Conservation (phyloP, 768 basidiomycete species). For the Tremella fuciformis region DNA sequence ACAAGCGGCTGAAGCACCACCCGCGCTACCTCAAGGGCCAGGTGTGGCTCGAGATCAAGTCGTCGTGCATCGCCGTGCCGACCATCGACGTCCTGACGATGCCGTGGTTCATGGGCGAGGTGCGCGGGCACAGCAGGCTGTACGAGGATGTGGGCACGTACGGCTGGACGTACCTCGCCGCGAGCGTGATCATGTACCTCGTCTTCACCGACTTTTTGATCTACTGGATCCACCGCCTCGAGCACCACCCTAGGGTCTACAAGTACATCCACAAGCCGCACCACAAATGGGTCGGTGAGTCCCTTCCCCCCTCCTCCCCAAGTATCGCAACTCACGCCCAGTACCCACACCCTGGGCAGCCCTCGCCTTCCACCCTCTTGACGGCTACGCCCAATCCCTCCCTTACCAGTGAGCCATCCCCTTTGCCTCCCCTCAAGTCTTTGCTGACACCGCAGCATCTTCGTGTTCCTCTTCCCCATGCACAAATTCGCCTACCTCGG, state of each 20-base stretch:
- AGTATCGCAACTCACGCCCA: constrained; percentile 44
- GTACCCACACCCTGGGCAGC: constrained; percentile 97
- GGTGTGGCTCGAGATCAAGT: constrained; percentile 66
- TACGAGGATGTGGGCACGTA: constrained; percentile 78
- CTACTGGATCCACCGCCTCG: constrained; percentile 92
- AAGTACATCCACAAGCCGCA: constrained; percentile 94
- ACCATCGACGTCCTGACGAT: constrained; percentile 76
- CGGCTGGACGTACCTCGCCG: constrained; percentile 55
- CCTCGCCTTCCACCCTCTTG: constrained; percentile 94
- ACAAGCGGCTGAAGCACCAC: constrained; percentile 90
- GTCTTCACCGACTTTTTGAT: constrained; percentile 87
- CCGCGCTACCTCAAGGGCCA: constrained; percentile 91
- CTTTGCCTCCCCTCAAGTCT: neutral
- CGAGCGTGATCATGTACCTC: constrained; percentile 57
- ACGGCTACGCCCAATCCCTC: constrained; percentile 88
- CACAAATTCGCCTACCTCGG: constrained; percentile 79
- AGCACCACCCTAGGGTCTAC: constrained; percentile 82
- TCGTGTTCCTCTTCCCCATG: constrained; percentile 83
- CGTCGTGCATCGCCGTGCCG: constrained; percentile 74
- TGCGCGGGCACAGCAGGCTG: constrained; percentile 73
- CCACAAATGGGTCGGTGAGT: constrained; percentile 94
- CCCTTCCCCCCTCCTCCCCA: neutral
- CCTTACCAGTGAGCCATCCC: constrained; percentile 68
- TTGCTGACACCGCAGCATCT: constrained; percentile 54
- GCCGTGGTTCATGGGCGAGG: constrained; percentile 92